Evolutionary conservation across 1,139 yeast genomes (phyloP).

Genomic region (Yamadazyma sp.): DNA sequence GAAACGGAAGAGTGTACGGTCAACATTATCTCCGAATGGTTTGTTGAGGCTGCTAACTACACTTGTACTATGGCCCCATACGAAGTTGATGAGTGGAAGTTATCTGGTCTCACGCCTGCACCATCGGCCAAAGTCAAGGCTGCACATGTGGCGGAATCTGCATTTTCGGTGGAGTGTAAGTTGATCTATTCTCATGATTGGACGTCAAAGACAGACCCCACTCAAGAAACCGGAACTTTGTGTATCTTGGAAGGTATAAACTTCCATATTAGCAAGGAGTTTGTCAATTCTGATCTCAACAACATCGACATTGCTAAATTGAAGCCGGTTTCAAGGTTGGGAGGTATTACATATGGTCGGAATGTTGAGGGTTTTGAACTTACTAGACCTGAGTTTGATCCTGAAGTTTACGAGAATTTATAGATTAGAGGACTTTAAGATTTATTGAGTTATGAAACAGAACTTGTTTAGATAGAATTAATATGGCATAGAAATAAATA

Average conservation of each 20-base stretch:
- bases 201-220: constrained; percentile 38
- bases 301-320: constrained; percentile 45
- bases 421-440: too few species aligned
- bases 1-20: constrained; percentile 56
- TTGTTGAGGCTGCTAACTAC: constrained; percentile 59
- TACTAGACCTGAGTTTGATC: constrained; percentile 31
- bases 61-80: constrained; percentile 46
- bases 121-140: constrained; percentile 47
- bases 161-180: constrained; percentile 57
- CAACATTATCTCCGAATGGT: constrained; percentile 61
- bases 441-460: too few species aligned
- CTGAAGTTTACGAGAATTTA: constrained; percentile 11
- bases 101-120: constrained; percentile 51
- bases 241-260: constrained; percentile 53
- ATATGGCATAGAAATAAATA: too few species aligned
- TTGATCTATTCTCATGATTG: constrained; percentile 45
- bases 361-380: constrained; percentile 42
- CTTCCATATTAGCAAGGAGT: constrained; percentile 56
- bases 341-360: constrained; percentile 52
- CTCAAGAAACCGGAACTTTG: constrained; percentile 38
- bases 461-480: too few species aligned
- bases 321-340: constrained; percentile 54
- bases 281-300: constrained; percentile 40
- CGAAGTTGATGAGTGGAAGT: constrained; percentile 53
- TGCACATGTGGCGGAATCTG: constrained; percentile 58